Conservation (phyloP, 1,284 basidiomycete genomes). For the Ceratobasidium sp. region DNA sequence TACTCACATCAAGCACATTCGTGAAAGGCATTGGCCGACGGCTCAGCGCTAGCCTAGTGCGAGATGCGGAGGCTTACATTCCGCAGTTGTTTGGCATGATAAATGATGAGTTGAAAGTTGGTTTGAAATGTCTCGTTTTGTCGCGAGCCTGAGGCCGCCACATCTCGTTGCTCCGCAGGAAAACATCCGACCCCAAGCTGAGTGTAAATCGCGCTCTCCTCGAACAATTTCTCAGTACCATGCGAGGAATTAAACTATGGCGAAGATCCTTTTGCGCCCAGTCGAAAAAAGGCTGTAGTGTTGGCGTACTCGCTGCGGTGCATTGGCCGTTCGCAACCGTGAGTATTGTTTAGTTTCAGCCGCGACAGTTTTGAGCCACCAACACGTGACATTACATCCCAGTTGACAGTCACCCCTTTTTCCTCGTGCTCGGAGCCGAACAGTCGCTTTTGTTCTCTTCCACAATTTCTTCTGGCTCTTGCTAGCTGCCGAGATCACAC, state of each 20-base stretch:
- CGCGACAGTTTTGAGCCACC: constrained; percentile 23
- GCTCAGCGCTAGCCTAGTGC: no score
- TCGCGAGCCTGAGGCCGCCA: not conserved
- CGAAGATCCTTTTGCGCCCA: not conserved
- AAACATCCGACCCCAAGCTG: not conserved
- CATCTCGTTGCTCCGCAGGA: not conserved
- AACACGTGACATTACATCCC: constrained; percentile 26
- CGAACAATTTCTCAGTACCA: not conserved
- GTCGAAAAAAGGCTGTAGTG: no score
- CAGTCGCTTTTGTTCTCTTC: constrained; percentile 40
- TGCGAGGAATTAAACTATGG: not conserved
- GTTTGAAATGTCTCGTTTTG: constrained; percentile 1
- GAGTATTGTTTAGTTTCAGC: not conserved
- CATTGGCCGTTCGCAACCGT: no score
- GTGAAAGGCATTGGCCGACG: no score
- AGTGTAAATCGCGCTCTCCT: not conserved
- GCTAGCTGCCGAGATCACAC: constrained; percentile 21
- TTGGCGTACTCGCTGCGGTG: no score
- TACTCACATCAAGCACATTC: no score
- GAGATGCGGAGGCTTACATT: no score
- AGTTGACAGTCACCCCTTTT: constrained; percentile 34
- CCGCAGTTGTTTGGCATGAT: constrained; percentile 8
- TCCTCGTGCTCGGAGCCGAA: constrained; percentile 43
- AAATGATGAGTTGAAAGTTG: not conserved
- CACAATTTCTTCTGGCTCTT: constrained; percentile 39